Conservation (phyloP, 345 rosid species). For the Lepidium africanum region DNA sequence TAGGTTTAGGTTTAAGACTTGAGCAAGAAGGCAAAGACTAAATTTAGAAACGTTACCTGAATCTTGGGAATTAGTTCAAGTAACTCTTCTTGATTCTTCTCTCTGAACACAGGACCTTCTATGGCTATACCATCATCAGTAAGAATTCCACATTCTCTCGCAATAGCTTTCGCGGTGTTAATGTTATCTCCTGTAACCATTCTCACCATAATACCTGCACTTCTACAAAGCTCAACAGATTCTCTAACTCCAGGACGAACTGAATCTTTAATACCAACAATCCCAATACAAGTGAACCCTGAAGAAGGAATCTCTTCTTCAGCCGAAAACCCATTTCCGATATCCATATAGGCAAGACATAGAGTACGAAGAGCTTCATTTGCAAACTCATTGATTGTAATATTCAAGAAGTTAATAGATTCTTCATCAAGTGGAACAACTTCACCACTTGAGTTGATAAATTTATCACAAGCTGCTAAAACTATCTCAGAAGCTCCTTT, state of each 20-base stretch:
- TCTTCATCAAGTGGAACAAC: conserved; percentile 60
- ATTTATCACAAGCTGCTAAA: conserved; percentile 72
- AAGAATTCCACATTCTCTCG: conserved; percentile 89
- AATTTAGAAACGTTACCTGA: conserved; percentile 42
- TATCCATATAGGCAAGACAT: conserved; percentile 62
- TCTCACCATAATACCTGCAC: conserved; percentile 77
- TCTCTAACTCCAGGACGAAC: conserved; percentile 94
- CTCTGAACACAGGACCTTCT: conserved; percentile 84
- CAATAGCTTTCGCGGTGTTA: conserved; percentile 86
- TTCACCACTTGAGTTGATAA: conserved; percentile 56
- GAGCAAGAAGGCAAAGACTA: neutral
- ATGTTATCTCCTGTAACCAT: conserved; percentile 97
- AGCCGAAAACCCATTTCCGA: conserved; percentile 42
- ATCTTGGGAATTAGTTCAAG: conserved; percentile 69
- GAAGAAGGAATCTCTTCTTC: conserved; percentile 47
- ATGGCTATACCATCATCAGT: conserved; percentile 79
- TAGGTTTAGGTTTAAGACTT: neutral
- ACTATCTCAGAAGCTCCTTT: conserved; percentile 95
- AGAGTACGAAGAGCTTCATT: conserved; percentile 82
- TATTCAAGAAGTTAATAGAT: conserved; percentile 44
- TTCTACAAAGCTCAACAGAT: conserved; percentile 71
- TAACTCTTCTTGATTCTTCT: conserved; percentile 66
- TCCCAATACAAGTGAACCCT: conserved; percentile 67
- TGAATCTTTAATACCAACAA: conserved; percentile 88
- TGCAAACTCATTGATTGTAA: conserved; percentile 71